A percentile compares a stretch with the other conserved stretches of the same genome.
Conservation (phyloP, 306 rosid species). For the Macrotyloma uniflorum region DNA sequence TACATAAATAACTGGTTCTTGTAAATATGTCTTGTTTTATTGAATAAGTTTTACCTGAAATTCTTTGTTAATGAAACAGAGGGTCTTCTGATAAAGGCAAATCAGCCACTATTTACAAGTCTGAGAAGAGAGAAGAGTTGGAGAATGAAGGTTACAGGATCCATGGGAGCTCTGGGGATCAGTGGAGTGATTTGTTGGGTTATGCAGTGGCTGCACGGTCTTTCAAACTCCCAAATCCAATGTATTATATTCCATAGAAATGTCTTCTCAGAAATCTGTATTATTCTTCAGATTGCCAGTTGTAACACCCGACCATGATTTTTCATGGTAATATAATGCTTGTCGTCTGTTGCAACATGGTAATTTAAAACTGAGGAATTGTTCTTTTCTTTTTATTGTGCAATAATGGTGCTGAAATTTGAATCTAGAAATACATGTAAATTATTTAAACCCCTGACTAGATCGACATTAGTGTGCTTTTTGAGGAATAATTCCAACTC, state of each 20-base stretch:
- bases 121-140: constrained; percentile 78
- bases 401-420: background rate
- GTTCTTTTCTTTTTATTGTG: background rate
- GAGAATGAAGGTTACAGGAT: constrained; percentile 62
- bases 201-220: constrained; percentile 64
- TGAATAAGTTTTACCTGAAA: background rate
- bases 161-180: constrained; percentile 90
- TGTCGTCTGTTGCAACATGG: background rate
- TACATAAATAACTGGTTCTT: constrained; percentile 35
- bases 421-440: background rate
- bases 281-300: constrained; percentile 26
- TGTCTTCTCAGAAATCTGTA: constrained; percentile 28
- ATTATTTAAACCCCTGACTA: background rate
- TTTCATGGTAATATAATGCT: constrained; percentile 11
- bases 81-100: constrained; percentile 70
- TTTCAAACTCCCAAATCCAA: constrained; percentile 90
- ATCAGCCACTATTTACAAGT: constrained; percentile 67
- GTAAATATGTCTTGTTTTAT: constrained; percentile 5
- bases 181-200: constrained; percentile 90
- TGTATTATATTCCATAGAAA: constrained; percentile 63
- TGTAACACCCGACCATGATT: background rate
- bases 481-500: background rate
- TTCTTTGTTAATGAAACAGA: constrained; percentile 47
- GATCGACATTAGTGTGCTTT: background rate
- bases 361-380: background rate